Conservation (phyloP, 306 rosid genomes). For the Oxytropis ochrocephala region DNA sequence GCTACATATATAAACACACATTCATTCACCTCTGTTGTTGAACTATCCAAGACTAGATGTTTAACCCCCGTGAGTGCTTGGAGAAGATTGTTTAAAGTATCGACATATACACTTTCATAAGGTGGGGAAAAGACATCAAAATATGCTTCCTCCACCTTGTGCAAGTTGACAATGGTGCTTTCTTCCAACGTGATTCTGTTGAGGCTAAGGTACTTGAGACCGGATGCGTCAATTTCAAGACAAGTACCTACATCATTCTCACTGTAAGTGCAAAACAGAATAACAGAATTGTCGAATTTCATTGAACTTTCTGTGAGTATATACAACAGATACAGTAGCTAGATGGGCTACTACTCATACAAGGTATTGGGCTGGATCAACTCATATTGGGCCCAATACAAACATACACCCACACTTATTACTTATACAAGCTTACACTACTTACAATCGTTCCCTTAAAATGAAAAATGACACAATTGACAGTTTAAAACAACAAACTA, state of each 20-base stretch:
- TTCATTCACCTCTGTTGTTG: not conserved
- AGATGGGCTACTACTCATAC: too few species aligned
- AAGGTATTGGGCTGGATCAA: too few species aligned
- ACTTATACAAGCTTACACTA: too few species aligned
- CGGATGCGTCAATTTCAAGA: not conserved
- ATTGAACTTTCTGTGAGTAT: too few species aligned
- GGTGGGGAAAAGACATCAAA: not conserved
- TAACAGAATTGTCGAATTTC: too few species aligned
- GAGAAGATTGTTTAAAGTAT: not conserved
- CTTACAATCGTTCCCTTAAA: too few species aligned
- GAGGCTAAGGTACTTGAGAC: not conserved
- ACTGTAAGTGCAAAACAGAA: too few species aligned
- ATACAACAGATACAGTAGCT: too few species aligned
- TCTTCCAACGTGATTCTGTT: not conserved
- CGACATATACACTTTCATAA: not conserved
- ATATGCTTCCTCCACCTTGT: not conserved
- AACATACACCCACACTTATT: too few species aligned
- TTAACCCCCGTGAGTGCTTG: not conserved
- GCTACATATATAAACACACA: not conserved
- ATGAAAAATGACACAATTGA: too few species aligned
- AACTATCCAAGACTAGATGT: not conserved
- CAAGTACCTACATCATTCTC: not conserved
- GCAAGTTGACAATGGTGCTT: not conserved
- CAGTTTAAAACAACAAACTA: too few species aligned
- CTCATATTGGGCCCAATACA: too few species aligned